These are phyloP conservation scores for Monilinia fructicola DNA, from an alignment of 2,329 filamentous ascomycete species.

Conservation along the genomic window DNA sequence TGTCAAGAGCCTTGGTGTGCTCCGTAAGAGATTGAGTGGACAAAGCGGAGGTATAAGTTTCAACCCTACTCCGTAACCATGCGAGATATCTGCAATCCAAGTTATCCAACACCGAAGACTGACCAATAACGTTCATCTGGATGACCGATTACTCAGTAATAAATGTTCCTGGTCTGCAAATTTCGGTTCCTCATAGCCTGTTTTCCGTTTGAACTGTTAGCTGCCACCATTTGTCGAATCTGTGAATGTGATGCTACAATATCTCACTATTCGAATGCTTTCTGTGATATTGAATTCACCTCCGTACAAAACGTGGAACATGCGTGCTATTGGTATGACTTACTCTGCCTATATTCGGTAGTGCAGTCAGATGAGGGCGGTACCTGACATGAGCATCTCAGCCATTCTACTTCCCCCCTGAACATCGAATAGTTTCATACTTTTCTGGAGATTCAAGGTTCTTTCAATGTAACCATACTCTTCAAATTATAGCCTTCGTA, in stretches of 20 bases:
- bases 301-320: conserved; percentile 13
- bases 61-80: neutral
- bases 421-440: neutral
- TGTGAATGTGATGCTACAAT: neutral
- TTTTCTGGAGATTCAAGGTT: neutral
- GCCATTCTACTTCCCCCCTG: neutral
- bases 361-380: conserved; percentile 18
- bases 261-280: neutral
- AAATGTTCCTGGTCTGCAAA: conserved; percentile 3
- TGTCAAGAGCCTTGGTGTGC: neutral
- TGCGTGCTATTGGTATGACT: conserved; percentile 10
- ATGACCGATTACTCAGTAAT: neutral
- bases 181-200: neutral
- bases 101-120: neutral
- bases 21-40: conserved; percentile 5
- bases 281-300: neutral
- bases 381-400: conserved; percentile 16
- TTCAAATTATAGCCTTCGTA: neutral
- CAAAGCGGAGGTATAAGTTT: neutral
- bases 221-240: neutral
- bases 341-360: conserved; percentile 1
- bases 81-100: conserved; percentile 8
- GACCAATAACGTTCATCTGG: neutral
- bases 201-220: conserved; percentile 3
- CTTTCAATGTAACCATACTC: neutral